A percentile compares a stretch with the other conserved stretches of the same genome.
Evolutionary conservation across 2,329 filamentous ascomycete genomes (phyloP).

Genomic region (Pseudogymnoascus sp.): DNA sequence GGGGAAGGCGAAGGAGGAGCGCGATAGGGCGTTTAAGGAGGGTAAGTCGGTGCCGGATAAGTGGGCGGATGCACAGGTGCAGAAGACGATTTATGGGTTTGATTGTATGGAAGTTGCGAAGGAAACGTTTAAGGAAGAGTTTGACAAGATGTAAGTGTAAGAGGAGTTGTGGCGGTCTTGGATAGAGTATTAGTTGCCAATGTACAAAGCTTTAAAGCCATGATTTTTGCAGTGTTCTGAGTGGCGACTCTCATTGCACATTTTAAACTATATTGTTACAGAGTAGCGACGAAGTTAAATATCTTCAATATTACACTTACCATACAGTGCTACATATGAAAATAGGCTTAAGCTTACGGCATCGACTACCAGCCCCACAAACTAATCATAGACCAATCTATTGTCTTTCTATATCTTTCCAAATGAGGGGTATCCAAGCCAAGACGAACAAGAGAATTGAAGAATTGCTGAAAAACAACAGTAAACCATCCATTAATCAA

Average conservation of each 20-base stretch:
- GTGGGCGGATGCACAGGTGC: slow-evolving; percentile 62
- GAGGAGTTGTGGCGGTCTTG: background rate
- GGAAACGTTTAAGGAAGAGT: slow-evolving; percentile 44
- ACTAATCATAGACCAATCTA: background rate
- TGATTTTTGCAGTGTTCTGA: background rate
- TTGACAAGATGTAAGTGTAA: slow-evolving; percentile 12
- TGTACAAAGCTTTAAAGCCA: background rate
- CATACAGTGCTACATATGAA: background rate
- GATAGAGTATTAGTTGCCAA: background rate
- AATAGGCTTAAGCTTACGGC: background rate
- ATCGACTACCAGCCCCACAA: background rate
- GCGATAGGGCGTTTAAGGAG: slow-evolving; percentile 47
- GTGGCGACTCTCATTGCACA: background rate
- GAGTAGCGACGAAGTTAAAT: background rate
- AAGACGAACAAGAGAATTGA: background rate
- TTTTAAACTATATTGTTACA: background rate
- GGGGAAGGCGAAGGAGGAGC: slow-evolving; percentile 49
- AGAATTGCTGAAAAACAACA: background rate
- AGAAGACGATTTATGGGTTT: slow-evolving; percentile 56
- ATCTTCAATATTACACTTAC: background rate
- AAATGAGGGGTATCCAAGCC: background rate
- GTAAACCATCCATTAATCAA: background rate
- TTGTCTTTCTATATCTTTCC: background rate
- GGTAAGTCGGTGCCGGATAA: slow-evolving; percentile 49
- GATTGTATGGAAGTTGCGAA: slow-evolving; percentile 49